Conservation (phyloP, 306 rosid species). For the Inga leiocalycina region DNA sequence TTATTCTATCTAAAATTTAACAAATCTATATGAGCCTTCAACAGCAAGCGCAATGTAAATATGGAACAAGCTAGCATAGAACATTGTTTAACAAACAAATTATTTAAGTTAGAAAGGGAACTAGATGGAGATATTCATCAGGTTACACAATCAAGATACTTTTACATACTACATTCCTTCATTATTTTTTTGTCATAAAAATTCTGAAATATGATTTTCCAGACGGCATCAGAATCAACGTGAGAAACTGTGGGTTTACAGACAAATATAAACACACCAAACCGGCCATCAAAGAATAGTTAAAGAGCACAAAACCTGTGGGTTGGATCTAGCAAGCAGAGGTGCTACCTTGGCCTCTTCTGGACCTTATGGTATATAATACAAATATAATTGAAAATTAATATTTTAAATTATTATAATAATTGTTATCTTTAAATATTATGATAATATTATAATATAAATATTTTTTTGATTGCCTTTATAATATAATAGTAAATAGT, state of each 20-base stretch:
- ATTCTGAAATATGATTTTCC: neutral
- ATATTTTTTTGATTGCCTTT: too few species aligned
- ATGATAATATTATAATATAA: too few species aligned
- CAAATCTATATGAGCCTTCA: neutral
- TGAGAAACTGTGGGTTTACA: neutral
- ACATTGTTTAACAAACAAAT: neutral
- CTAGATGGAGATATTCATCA: neutral
- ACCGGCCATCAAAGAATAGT: conserved; percentile 13
- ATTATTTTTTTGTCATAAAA: neutral
- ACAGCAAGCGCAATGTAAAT: neutral
- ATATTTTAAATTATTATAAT: too few species aligned
- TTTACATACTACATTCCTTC: neutral
- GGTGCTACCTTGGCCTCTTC: too few species aligned
- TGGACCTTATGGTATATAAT: too few species aligned
- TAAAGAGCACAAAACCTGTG: conserved; percentile 33
- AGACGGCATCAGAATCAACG: neutral
- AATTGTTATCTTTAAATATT: too few species aligned
- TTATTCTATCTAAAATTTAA: too few species aligned
- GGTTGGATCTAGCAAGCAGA: too few species aligned
- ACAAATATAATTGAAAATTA: too few species aligned
- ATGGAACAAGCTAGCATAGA: neutral
- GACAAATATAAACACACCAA: conserved; percentile 23
- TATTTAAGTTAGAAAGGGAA: neutral
- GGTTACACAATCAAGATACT: neutral
- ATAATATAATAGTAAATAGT: too few species aligned